Base-by-base conservation (phyloP, 163 green algal genomes). In the Coccomyxa subellipsoidea region DNA sequence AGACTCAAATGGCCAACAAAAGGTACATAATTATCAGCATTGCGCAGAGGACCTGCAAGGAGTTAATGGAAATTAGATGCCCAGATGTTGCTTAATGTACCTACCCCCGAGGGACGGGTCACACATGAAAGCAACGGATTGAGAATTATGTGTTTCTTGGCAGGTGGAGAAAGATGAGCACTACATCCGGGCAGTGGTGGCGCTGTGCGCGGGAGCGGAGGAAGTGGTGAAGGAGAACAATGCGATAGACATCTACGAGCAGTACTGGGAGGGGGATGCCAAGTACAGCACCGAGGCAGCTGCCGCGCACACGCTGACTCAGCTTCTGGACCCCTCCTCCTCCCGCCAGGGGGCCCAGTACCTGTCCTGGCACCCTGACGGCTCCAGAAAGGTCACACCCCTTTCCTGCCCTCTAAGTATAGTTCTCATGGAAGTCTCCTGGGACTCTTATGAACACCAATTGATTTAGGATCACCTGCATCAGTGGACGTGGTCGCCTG, bases 141-240 rank as follows among this genome's bases (percentile, higher is more conserved):
- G n/a, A n/a, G n/a, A n/a, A n/a, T n/a, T n/a, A n/a, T 18, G 21
- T 59, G 47, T 59, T 2, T 59, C 47, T 12, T 59, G n/a, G 15
- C 95, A 97, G 84, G 90, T 96, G 29, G 95, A 98, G 86, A 97
- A 97, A 84, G 95, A 98, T 81, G 95, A 98, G 87, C 95, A 97
- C 54, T 98, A 98, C 90, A 95, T 98, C 75, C 88, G 85, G 47
- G 93, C 92, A 0, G 92, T 98, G 9, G 84, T 88, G 23, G 81
- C 81, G 31, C 89, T 98, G 66, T 94, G 90, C 0, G 78, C 38
- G 0, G 34, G 87, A 1, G 87, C 96, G 54, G 93, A 98, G 87
- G 90, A 93, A 15, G 81, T 97, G 4, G 86, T 97, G 12, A 96
- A 96, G 83, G 88, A 95, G 84, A 98, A 98, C 90, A 98, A 98